Conservation (phyloP, 1,284 basidiomycete species). For the Heimioporus punctisporus region DNA sequence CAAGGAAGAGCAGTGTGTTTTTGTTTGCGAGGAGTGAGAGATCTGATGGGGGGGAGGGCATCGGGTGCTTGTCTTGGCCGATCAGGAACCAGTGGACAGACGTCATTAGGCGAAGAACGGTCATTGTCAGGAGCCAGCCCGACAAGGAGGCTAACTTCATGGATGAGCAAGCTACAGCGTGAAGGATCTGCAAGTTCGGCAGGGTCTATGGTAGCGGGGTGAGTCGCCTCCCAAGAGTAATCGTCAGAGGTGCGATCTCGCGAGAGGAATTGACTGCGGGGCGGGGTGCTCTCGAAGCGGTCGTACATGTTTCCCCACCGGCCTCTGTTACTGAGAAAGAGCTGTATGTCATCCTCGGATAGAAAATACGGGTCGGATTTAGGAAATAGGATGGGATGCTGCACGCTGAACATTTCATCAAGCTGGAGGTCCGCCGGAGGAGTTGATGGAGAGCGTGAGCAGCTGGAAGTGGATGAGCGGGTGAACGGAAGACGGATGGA, state of each 20-base stretch:
- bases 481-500: background rate
- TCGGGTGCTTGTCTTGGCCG: slow-evolving; percentile 8
- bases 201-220: slow-evolving; percentile 1
- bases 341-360: slow-evolving; percentile 18
- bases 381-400: too few species aligned
- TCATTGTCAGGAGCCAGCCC: slow-evolving; percentile 28
- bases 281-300: slow-evolving; percentile 9
- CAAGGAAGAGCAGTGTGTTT: background rate
- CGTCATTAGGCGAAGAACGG: background rate
- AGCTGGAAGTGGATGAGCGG: slow-evolving; percentile 11
- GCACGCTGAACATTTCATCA: background rate
- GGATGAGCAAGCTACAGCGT: slow-evolving; percentile 30
- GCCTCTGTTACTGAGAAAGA: slow-evolving; percentile 13
- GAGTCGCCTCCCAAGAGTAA: slow-evolving; percentile 16
- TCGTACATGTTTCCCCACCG: slow-evolving; percentile 7
- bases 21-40: slow-evolving; percentile 9
- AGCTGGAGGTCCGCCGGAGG: background rate
- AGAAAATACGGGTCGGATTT: slow-evolving; percentile 1
- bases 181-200: slow-evolving; percentile 6
- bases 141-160: slow-evolving; percentile 35
- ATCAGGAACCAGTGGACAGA: background rate
- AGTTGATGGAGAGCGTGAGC: slow-evolving; percentile 2
- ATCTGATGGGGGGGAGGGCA: slow-evolving; percentile 26
- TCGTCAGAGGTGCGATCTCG: slow-evolving; percentile 2
- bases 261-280: background rate